Base-by-base conservation (phyloP, 805 yeast species). In the Yarrowia sp. region DNA sequence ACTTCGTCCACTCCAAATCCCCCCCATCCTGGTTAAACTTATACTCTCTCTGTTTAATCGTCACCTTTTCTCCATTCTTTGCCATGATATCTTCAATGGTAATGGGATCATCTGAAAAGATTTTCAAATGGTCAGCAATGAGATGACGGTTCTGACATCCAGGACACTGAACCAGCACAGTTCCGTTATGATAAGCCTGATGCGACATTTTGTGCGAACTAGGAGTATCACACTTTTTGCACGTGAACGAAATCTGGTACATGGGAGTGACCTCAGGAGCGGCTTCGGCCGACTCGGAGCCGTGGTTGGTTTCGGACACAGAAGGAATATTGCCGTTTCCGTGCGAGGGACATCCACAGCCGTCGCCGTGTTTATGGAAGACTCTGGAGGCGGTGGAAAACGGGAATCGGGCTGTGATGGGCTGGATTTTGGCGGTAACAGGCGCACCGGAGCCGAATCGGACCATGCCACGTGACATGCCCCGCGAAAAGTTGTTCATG, bases 181-280 rank as follows among this genome's bases (percentile, higher is more conserved):
- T 87, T 1, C 98, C 98, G 9, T 80, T 78, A 13, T 87, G 84
- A 74, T 93, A 93, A 0, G 97, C 92, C 76, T 93, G 98, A 69
- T 92, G 92, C 6, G 97, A 88, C 72, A 93, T 88, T n/a, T 87
- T 82, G 72, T 93, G 98, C 4, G 92, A 85, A 0, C 97, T 91
- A 65, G 98, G 79, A 2, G 88, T 84, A 51, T 84, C 81, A 76
- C 98, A 93, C 69, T 85, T 84, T 74, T 92, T 93, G 77, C 98
- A 93, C 0, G 97, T 93, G 77, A 93, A 92, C 0, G 96, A 93
- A 22, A 93, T 82, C 88, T 91, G 88, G 68, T 90, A 79, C 74
- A 87, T 84, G 1, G 96, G 96, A 67, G 87, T 85, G 63, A 89
- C 95, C 6, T 45, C 41, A 4, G 55, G 50, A 4, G 48, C 50